These are phyloP conservation scores for Penicillium sp. DNA, from an alignment of 2,329 filamentous ascomycete genomes.

Conservation along the genomic window DNA sequence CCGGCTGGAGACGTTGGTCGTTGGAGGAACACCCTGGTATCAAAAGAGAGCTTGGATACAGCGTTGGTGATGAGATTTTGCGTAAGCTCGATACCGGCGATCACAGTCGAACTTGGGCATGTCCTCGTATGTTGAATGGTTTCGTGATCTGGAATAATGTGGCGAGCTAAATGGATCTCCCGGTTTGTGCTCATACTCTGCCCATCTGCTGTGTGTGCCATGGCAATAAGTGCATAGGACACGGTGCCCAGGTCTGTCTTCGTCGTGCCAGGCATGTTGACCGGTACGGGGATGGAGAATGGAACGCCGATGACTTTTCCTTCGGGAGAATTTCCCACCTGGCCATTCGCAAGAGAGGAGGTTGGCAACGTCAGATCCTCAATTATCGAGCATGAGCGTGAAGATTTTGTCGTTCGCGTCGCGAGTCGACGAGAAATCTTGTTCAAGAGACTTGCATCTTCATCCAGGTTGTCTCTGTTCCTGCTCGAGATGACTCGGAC, in stretches of 20 bases:
- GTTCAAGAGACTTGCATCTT: background rate
- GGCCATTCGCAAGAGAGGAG: background rate
- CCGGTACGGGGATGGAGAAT: constrained; percentile 10
- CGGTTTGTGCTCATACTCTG: constrained; percentile 1
- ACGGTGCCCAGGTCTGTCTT: constrained; percentile 6
- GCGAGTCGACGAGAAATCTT: background rate
- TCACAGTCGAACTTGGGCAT: constrained; percentile 6
- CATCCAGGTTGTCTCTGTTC: background rate
- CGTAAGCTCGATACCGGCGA: constrained; percentile 7
- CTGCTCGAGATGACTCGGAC: background rate
- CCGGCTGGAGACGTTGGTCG: constrained; percentile 8
- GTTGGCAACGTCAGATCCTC: background rate
- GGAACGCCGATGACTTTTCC: constrained; percentile 5
- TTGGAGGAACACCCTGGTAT: constrained; percentile 25
- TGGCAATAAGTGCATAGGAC: constrained; percentile 9
- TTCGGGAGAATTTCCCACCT: constrained; percentile 1
- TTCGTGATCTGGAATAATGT: constrained; percentile 5
- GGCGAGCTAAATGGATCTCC: constrained; percentile 4
- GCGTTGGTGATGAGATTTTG: constrained; percentile 2
- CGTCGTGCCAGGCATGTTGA: constrained; percentile 6
- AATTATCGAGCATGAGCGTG: constrained; percentile 2
- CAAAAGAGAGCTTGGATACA: constrained; percentile 3
- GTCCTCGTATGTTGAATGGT: constrained; percentile 8
- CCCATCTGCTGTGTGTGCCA: constrained; percentile 1
- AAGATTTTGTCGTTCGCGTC: background rate